phyloP scores from a whole-genome alignment of 2,329 filamentous ascomycete genomes.

The Colletotrichum siamense region DNA sequence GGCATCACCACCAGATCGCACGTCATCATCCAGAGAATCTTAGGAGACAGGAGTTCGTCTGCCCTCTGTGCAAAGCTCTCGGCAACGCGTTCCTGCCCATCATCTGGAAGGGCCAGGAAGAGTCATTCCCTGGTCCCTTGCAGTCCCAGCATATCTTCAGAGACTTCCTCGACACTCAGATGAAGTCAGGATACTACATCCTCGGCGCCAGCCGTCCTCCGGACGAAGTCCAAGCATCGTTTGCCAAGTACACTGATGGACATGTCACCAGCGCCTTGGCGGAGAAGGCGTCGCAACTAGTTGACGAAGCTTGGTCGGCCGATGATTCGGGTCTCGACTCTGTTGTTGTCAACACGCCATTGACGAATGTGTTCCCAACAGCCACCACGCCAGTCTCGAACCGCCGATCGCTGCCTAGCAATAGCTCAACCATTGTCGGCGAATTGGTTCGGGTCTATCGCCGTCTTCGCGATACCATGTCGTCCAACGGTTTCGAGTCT shows the following conservation, averaged over 20 bases:
- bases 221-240: constrained; percentile 38
- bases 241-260: constrained; percentile 42
- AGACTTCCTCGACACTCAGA: constrained; percentile 69
- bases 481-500: constrained; percentile 56
- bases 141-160: constrained; percentile 66
- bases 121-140: constrained; percentile 79
- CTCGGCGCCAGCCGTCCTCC: constrained; percentile 37
- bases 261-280: constrained; percentile 44
- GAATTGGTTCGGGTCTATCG: constrained; percentile 68
- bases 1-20: constrained; percentile 92
- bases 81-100: constrained; percentile 95
- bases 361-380: constrained; percentile 48
- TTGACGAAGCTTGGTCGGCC: constrained; percentile 46
- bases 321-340: constrained; percentile 38
- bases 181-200: constrained; percentile 50
- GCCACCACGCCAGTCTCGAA: constrained; percentile 40
- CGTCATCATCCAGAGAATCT: constrained; percentile 89
- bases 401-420: constrained; percentile 35
- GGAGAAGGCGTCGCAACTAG: constrained; percentile 40
- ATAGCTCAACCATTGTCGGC: constrained; percentile 43
- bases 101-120: constrained; percentile 91
- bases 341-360: constrained; percentile 43
- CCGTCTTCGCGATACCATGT: constrained; percentile 63
- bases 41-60: constrained; percentile 86
- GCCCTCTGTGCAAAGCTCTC: constrained; percentile 93